Conservation (phyloP, 2,329 filamentous ascomycete genomes). For the Reticulascus tulasneorum region DNA sequence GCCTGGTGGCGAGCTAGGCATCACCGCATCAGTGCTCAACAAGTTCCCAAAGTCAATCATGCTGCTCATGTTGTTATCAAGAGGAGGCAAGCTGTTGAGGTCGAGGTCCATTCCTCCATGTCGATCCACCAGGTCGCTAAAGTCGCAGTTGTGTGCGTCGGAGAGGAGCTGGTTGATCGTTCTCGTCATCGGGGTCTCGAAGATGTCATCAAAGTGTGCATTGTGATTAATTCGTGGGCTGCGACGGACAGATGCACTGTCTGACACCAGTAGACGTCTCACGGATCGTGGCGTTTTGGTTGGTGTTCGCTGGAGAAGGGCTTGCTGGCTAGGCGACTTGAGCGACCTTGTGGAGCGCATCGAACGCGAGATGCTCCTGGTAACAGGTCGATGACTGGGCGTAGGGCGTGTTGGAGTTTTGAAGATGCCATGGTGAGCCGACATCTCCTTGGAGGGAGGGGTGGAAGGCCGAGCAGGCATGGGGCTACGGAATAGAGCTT, state of each 20-base stretch:
- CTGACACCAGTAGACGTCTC: too few relatives aligned
- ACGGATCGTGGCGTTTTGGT: constrained; percentile 39
- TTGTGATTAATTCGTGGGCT: too few relatives aligned
- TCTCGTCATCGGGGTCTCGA: constrained; percentile 57
- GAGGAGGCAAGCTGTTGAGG: constrained; percentile 32
- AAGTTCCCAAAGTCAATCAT: constrained; percentile 45
- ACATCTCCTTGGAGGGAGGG: constrained; percentile 46
- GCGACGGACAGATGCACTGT: too few relatives aligned
- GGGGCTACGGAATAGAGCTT: constrained; percentile 63
- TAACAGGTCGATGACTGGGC: constrained; percentile 57
- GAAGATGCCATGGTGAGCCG: constrained; percentile 42
- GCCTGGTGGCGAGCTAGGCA: constrained; percentile 46
- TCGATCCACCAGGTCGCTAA: constrained; percentile 31
- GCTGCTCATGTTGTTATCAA: constrained; percentile 30
- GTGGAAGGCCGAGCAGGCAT: constrained; percentile 43
- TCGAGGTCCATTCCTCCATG: constrained; percentile 45
- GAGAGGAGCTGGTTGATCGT: constrained; percentile 62
- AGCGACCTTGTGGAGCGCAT: constrained; percentile 43
- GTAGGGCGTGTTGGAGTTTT: constrained; percentile 63
- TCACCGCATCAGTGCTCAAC: constrained; percentile 41
- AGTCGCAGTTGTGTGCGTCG: constrained; percentile 45
- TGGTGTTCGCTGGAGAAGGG: constrained; percentile 45
- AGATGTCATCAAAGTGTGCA: constrained; percentile 30
- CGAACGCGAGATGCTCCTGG: constrained; percentile 56
- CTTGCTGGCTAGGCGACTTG: constrained; percentile 39